These are phyloP conservation scores for Stevia rebaudiana DNA, from an alignment of 140 eudicot genomes.

Conservation along the genomic window DNA sequence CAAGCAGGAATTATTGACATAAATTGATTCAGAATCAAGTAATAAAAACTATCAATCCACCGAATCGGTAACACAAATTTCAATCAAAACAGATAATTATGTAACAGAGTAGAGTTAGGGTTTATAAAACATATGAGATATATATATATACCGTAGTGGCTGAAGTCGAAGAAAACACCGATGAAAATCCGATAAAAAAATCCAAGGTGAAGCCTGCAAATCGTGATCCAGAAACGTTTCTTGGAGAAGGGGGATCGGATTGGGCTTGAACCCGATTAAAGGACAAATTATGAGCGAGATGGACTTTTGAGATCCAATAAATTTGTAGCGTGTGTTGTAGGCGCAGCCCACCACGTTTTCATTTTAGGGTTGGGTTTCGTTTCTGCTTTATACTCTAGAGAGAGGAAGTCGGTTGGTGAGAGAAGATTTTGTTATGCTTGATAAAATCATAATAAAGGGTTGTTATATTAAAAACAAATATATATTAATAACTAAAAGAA, in stretches of 20 bases:
- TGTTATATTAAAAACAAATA: too few relatives aligned
- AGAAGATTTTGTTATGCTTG: not conserved
- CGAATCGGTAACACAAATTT: not conserved
- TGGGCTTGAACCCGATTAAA: conserved; percentile 25
- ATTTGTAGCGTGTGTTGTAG: conserved; percentile 9
- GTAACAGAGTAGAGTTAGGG: not conserved
- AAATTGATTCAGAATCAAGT: not conserved
- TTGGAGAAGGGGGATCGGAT: conserved; percentile 18
- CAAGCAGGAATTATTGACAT: not conserved
- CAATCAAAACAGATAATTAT: not conserved
- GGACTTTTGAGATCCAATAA: conserved; percentile 24
- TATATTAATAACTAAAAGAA: too few relatives aligned
- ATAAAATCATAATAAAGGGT: not conserved
- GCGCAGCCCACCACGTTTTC: conserved; percentile 21
- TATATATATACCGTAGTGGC: not conserved
- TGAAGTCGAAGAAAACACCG: conserved; percentile 7
- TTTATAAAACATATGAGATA: too few relatives aligned
- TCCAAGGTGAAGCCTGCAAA: conserved; percentile 21
- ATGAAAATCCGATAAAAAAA: not conserved
- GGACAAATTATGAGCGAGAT: not conserved
- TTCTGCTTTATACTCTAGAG: not conserved
- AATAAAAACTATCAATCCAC: too few relatives aligned
- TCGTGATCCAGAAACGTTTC: conserved; percentile 18
- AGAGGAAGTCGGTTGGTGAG: not conserved
- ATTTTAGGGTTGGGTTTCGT: conserved; percentile 1